Conservation (phyloP, 352 stramenopile genomes). For the Pelagophyceae sp. region DNA sequence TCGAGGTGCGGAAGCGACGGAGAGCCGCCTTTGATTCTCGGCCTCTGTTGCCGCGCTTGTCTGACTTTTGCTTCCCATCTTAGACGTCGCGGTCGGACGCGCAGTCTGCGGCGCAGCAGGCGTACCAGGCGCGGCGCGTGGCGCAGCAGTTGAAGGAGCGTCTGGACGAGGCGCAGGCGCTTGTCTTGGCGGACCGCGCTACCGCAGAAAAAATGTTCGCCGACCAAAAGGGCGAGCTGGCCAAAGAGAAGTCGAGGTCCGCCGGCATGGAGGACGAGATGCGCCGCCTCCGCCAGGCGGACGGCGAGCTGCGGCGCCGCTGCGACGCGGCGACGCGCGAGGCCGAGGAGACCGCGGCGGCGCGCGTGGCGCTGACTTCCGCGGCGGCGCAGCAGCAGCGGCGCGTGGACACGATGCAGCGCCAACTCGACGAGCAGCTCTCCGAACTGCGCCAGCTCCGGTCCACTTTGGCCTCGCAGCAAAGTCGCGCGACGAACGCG, state of each 20-base stretch:
- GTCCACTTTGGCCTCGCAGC: neutral
- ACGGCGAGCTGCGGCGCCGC: neutral
- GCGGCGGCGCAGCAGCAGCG: too few species aligned
- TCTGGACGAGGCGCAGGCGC: too few species aligned
- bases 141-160: neutral
- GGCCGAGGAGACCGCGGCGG: too few species aligned
- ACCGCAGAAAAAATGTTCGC: neutral
- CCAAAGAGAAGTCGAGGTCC: neutral
- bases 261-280: neutral
- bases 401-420: neutral
- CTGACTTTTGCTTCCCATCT: too few species aligned
- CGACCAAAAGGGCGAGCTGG: neutral
- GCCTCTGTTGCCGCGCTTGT: too few species aligned
- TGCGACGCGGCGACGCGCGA: too few species aligned
- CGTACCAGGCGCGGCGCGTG: neutral
- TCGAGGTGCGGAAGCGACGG: too few species aligned
- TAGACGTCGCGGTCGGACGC: neutral
- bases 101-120: neutral
- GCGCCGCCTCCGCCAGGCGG: neutral
- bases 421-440: neutral
- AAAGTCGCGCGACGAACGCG: neutral
- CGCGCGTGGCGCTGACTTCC: too few species aligned
- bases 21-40: too few species aligned
- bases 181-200: neutral
- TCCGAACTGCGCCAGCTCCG: neutral